Conservation (phyloP, 2,329 filamentous ascomycete genomes). For the Penicillium sp. region DNA sequence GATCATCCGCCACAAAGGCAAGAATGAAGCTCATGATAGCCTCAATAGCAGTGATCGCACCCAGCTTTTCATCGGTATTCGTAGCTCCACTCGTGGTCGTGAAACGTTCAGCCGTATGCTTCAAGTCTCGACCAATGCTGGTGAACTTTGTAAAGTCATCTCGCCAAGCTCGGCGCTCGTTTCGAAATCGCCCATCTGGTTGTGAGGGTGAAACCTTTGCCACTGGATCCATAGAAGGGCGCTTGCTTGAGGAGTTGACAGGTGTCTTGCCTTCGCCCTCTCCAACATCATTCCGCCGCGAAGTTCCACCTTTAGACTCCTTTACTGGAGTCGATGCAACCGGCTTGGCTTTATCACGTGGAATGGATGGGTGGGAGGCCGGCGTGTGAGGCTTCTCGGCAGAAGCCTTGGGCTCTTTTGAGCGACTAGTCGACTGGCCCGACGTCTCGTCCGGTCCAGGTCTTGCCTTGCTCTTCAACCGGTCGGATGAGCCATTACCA, state of each 20-base stretch:
- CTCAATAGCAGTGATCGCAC: constrained; percentile 40
- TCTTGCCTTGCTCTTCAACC: constrained; percentile 14
- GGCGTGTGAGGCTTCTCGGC: constrained; percentile 38
- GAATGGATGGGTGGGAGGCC: constrained; percentile 27
- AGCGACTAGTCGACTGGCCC: constrained; percentile 30
- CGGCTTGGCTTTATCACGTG: constrained; percentile 23
- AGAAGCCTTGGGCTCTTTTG: constrained; percentile 30
- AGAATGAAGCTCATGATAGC: constrained; percentile 46
- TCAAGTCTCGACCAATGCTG: constrained; percentile 42
- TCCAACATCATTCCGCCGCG: constrained; percentile 38
- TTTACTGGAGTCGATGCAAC: constrained; percentile 41
- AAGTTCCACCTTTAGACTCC: constrained; percentile 33
- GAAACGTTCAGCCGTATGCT: constrained; percentile 41
- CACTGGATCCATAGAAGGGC: constrained; percentile 23
- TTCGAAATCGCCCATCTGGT: constrained; percentile 24
- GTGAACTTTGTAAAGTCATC: constrained; percentile 41
- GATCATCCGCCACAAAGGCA: constrained; percentile 42
- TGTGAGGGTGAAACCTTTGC: constrained; percentile 29
- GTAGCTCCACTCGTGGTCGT: constrained; percentile 29
- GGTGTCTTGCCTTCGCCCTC: constrained; percentile 40
- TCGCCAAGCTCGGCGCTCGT: constrained; percentile 40
- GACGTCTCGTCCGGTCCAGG: constrained; percentile 25
- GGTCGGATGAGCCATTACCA: constrained; percentile 10
- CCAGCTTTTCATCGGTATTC: constrained; percentile 32
- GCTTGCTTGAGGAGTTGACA: constrained; percentile 27